Percentiles rank a stretch among this genome's conserved stretches.
These are phyloP conservation scores for Alternaria conjuncta DNA, from an alignment of 2,329 filamentous ascomycete species.

Conservation along the genomic window DNA sequence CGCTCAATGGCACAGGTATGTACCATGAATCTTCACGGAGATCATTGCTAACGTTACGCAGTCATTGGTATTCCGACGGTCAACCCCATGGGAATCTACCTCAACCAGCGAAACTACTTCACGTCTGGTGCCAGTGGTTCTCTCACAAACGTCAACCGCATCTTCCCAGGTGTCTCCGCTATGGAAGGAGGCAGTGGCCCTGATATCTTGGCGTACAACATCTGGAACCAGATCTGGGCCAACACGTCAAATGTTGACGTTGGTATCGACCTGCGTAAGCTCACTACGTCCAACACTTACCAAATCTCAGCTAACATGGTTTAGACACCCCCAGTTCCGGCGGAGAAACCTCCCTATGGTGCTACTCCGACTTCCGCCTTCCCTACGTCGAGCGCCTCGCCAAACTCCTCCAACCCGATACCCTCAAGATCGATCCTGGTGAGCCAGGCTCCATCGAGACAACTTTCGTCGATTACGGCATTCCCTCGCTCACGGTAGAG, in stretches of 20 bases:
- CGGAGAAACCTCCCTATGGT: conserved; percentile 48
- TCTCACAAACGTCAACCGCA: conserved; percentile 46
- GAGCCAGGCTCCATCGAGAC: conserved; percentile 51
- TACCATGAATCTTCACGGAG: neutral
- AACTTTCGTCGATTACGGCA: conserved; percentile 43
- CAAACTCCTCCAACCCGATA: conserved; percentile 49
- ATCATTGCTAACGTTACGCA: conserved; percentile 14
- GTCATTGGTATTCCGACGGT: conserved; percentile 50
- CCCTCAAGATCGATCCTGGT: conserved; percentile 49
- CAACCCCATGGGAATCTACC: conserved; percentile 49
- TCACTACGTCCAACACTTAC: accelerated
- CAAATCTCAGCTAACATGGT: neutral
- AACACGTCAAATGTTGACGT: conserved; percentile 49
- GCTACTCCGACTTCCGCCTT: conserved; percentile 48
- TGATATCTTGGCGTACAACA: conserved; percentile 41
- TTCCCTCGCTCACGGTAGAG: conserved; percentile 50
- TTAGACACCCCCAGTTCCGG: conserved; percentile 47
- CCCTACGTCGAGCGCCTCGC: conserved; percentile 49
- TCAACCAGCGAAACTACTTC: conserved; percentile 50
- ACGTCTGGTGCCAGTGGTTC: conserved; percentile 37
- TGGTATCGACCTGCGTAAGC: conserved; percentile 45
- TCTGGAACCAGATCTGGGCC: conserved; percentile 50
- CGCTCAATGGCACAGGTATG: conserved; percentile 47
- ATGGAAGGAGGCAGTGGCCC: conserved; percentile 35
- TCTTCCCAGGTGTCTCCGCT: conserved; percentile 39